Conservation (phyloP, 305 asterid genomes). For the Solanum hybrid region DNA sequence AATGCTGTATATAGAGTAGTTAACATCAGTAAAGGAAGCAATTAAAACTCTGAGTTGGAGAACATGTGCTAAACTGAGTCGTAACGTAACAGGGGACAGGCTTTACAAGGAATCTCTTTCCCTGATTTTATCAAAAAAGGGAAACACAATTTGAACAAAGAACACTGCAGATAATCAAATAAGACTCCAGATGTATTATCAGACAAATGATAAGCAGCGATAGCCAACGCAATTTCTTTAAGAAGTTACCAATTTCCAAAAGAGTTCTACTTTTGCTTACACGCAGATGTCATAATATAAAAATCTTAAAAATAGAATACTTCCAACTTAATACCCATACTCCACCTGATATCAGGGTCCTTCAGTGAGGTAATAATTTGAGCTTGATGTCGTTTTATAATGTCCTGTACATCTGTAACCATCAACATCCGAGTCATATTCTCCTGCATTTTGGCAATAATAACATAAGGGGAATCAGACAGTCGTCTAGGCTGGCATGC, state of each 20-base stretch:
- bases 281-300: not conserved
- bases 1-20: constrained; percentile 48
- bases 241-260: not conserved
- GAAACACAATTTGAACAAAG: not conserved
- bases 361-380: constrained; percentile 95
- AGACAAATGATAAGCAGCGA: not conserved
- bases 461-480: not conserved
- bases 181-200: not conserved
- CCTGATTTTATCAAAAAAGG: not conserved
- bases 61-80: not conserved
- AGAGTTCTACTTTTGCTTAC: not conserved
- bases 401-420: constrained; percentile 98
- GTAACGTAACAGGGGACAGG: not conserved
- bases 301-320: not conserved
- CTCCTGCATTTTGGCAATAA: constrained; percentile 55
- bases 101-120: not conserved
- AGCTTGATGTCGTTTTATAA: constrained; percentile 97
- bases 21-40: not conserved
- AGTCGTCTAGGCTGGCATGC: not conserved
- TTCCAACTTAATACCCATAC: not conserved
- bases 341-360: constrained; percentile 98
- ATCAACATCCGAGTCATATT: constrained; percentile 99
- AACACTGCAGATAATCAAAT: not conserved
- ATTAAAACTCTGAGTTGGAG: not conserved
- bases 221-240: not conserved